A percentile compares a stretch with the other conserved stretches of the same genome.
Evolutionary conservation across 345 rosid genomes (phyloP).

Genomic region (Camelina laxa): DNA sequence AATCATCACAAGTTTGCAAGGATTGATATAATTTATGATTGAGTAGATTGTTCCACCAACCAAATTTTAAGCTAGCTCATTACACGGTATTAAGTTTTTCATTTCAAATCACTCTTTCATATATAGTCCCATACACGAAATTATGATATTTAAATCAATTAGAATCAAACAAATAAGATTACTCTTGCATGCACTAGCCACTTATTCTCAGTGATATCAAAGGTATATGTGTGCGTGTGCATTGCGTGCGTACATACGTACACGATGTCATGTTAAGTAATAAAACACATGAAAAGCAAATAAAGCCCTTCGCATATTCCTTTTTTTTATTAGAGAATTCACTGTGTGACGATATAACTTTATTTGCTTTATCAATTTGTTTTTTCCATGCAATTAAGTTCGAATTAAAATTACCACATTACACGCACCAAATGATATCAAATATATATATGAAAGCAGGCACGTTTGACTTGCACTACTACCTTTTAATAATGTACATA

Average conservation of each 20-base stretch:
- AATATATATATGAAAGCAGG: slow-evolving; percentile 23
- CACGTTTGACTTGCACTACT: slow-evolving; percentile 38
- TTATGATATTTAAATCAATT: neutral
- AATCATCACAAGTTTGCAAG: neutral
- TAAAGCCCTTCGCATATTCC: slow-evolving; percentile 28
- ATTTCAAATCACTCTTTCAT: slow-evolving; percentile 3
- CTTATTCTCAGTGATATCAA: slow-evolving; percentile 18
- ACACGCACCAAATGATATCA: slow-evolving; percentile 36
- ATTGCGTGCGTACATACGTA: slow-evolving; percentile 10
- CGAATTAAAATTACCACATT: slow-evolving; percentile 24
- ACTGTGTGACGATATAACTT: slow-evolving; percentile 1
- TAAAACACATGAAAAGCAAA: slow-evolving; percentile 35
- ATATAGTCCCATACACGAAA: slow-evolving; percentile 17
- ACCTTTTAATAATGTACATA: slow-evolving; percentile 10
- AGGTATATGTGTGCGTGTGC: neutral
- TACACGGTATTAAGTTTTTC: slow-evolving; percentile 11
- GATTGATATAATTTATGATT: neutral
- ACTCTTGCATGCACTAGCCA: slow-evolving; percentile 25
- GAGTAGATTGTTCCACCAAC: neutral
- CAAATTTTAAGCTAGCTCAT: neutral
- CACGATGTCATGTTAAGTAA: slow-evolving; percentile 10
- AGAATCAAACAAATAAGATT: slow-evolving; percentile 4
- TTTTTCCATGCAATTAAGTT: neutral
- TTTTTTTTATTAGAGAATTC: slow-evolving; percentile 24
- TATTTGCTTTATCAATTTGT: neutral